Evolutionary conservation across 2,329 filamentous ascomycete species (phyloP), one percentile per base, ranked within the genome.

Genomic region (Aspergillus ochraceus): DNA sequence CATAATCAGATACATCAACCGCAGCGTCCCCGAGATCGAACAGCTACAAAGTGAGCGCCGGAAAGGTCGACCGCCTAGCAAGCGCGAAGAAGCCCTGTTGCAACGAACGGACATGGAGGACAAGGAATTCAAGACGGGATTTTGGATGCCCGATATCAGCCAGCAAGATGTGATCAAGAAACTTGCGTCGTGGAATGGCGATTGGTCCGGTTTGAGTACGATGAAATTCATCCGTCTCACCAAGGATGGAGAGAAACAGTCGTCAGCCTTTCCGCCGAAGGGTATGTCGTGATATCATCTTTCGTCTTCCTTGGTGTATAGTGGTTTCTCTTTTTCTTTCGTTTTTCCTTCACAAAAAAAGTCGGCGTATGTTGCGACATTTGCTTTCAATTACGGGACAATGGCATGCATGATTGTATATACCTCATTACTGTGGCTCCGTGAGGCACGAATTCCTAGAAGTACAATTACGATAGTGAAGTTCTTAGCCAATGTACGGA

Each of bases 81-180:
- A 87, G 22, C 88, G 86, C 61, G 92, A 97, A 74, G 90, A 93
- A 66, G 79, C 91, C 20, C 80, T 98, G 45, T 88, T 87, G 73
- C 83, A 91, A 69, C 89, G 87, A 64, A 88, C 90, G 57, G 83
- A 85, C 14, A 79, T 79, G 1, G 89, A 97, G 64, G 83, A 89
- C 70, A 89, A 89, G 67, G 95, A 99, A 79, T 91, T 90, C 66
- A 84, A 88, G 64, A 87, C 87, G 55, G 95, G 95, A 0, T 96
- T 97, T 71, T 90, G 74, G 76, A 76, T 96, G 46, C 93, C 94
- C 0, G 90, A 97, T 71, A 79, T 97, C 56, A 84, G 86, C 57
- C 83, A 87, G 47, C 80, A 83, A 46, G 84, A 88, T 52, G 92
- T 88, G 66, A 77, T 90, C 54, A 77, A 82, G 59, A 83, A 85